Evolutionary conservation across 2,329 filamentous ascomycete species (phyloP).

Genomic region (Microsporum canis): DNA sequence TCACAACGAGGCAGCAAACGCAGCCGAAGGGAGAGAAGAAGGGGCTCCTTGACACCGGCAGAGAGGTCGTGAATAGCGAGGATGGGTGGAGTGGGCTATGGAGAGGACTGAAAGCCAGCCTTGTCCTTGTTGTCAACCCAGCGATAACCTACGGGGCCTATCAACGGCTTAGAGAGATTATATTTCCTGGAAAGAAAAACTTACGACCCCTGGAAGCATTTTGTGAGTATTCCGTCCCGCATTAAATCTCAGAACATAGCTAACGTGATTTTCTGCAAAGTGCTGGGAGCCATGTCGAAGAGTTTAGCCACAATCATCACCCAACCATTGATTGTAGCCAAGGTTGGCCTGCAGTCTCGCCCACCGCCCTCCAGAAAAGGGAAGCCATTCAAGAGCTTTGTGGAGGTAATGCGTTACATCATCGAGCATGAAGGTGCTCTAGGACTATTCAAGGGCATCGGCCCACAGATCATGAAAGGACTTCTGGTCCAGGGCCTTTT

Average conservation of each 20-base stretch:
- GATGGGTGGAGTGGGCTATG: conserved; percentile 84
- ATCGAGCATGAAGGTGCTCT: conserved; percentile 70
- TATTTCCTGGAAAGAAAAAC: conserved; percentile 67
- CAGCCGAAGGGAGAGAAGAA: conserved; percentile 75
- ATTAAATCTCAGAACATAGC: background rate
- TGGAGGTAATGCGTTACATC: conserved; percentile 92
- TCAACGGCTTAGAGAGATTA: conserved; percentile 64
- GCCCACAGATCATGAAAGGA: conserved; percentile 85
- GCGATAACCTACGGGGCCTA: conserved; percentile 97
- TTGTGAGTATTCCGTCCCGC: conserved; percentile 46
- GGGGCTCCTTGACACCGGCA: conserved; percentile 73
- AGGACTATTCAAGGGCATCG: conserved; percentile 94
- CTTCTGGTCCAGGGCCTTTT: conserved; percentile 86
- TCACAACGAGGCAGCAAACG: conserved; percentile 93
- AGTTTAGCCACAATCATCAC: conserved; percentile 81
- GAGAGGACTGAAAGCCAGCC: conserved; percentile 88
- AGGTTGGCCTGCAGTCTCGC: conserved; percentile 89
- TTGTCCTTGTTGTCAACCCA: conserved; percentile 91
- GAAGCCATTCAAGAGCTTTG: conserved; percentile 85
- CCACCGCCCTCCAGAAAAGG: conserved; percentile 74
- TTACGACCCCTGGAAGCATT: conserved; percentile 83
- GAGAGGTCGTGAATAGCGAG: conserved; percentile 78
- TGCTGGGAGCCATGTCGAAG: conserved; percentile 88
- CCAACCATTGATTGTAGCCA: conserved; percentile 92
- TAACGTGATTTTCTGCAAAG: conserved; percentile 35